These are phyloP conservation scores for Urostyla sp. DNA, from an alignment of 73 alveolate species.

Conservation along the genomic window DNA sequence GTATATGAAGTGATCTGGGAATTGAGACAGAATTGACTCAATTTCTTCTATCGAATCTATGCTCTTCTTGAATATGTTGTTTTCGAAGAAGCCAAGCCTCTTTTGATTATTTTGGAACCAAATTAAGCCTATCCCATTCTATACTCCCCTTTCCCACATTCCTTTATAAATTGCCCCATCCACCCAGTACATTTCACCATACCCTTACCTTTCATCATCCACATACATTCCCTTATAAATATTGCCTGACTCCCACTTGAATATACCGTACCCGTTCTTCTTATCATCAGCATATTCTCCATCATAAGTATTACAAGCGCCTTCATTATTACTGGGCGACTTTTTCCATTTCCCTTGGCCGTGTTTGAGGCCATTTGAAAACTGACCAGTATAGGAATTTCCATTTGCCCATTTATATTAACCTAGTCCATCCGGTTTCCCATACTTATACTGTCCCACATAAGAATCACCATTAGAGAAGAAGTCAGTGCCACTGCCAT, in stretches of 20 bases:
- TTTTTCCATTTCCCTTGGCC: constrained; percentile 63
- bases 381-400: constrained; percentile 58
- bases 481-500: constrained; percentile 67
- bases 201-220: constrained; percentile 77
- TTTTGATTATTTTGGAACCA: constrained; percentile 22
- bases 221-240: constrained; percentile 69
- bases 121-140: constrained; percentile 30
- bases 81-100: constrained; percentile 44
- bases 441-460: constrained; percentile 80
- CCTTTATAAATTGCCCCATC: constrained; percentile 63
- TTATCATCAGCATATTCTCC: constrained; percentile 15
- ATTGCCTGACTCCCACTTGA: constrained; percentile 80
- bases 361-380: constrained; percentile 40
- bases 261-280: constrained; percentile 62
- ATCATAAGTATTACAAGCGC: neutral
- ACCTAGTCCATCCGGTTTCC: constrained; percentile 92
- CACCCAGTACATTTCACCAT: constrained; percentile 83
- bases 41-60: constrained; percentile 8
- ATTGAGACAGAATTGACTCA: no score
- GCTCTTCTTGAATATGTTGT: constrained; percentile 11
- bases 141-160: constrained; percentile 25
- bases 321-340: neutral
- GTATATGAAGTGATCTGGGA: no score
- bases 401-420: constrained; percentile 55
- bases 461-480: constrained; percentile 81